Evolutionary conservation across 768 basidiomycete genomes (phyloP), one percentile per base, ranked within the genome.

Genomic region (Boletus sensibilis): DNA sequence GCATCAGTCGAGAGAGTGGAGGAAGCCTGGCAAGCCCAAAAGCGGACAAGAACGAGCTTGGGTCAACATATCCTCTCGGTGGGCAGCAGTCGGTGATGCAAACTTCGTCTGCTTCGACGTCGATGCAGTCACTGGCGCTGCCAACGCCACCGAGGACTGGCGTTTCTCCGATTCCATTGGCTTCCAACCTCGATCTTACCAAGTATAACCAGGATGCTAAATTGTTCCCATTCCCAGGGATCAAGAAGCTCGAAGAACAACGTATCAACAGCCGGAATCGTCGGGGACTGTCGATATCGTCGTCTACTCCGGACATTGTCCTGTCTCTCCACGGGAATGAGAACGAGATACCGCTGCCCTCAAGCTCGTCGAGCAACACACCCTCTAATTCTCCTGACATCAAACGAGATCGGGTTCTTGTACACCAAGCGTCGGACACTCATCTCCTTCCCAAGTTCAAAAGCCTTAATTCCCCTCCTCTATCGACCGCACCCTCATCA

Each of bases 191-290:
- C 31, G 91, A 92, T 72, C 72, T 86, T 68, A 77, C 79, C 29
- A 90, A 80, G 72, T 95, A 89, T 72, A 84, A 84, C 59, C 64
- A 63, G 50, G 79, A 82, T 55, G 70, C 82, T 33, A 98, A 98
- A 69, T 77, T 97, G 35, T 90, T 88, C 72, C 92, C 94, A 1
- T 94, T 96, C 80, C 92, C 92, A 25, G 92, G 92, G 37, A 87
- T 94, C 71, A 81, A 86, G 65, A 82, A 83, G 63, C 76, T 94
- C 37, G 90, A 90, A 68, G 86, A 90, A 66, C 83, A 89, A 64
- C 79, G 85, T 50, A 70, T 68, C 50, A 72, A 71, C 33, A 84
- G 78, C 62, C 82, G 84, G 34, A 78, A 79, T 52, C 80, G 80
- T 44, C 80, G 80, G 51, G 81, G 80, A 7, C 70, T 83, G 44